Evolutionary conservation across 2,329 filamentous ascomycete genomes (phyloP).

Genomic region (Claviceps sp.): DNA sequence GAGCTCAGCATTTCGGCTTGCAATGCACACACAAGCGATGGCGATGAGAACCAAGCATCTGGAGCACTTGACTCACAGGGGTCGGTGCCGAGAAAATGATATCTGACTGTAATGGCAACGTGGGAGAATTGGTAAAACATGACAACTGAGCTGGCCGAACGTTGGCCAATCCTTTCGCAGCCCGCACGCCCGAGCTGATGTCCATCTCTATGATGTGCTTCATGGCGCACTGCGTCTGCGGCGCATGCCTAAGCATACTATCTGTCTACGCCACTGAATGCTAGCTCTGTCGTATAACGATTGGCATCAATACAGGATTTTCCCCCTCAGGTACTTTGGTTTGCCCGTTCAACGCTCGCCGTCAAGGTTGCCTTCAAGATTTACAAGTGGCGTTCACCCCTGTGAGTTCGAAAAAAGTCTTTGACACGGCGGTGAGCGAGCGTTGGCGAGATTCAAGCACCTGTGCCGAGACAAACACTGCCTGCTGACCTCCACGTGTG

Average conservation of each 20-base stretch:
- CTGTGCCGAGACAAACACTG: slow-evolving; percentile 2
- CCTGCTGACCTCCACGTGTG: not conserved
- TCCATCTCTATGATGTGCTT: not conserved
- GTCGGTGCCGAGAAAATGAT: not conserved
- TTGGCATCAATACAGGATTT: not conserved
- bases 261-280: not conserved
- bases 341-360: not conserved
- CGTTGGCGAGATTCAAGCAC: slow-evolving; percentile 2
- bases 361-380: too few species aligned
- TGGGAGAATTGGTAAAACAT: not conserved
- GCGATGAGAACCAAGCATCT: not conserved
- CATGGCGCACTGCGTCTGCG: not conserved
- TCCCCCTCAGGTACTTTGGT: not conserved
- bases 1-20: not conserved
- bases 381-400: not conserved
- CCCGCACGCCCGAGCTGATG: not conserved
- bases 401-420: not conserved
- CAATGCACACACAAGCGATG: slow-evolving; percentile 1
- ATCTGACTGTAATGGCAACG: not conserved
- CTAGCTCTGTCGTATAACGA: not conserved
- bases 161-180: not conserved
- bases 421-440: not conserved
- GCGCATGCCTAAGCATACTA: not conserved
- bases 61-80: not conserved
- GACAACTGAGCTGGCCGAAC: not conserved